Evolutionary conservation across 1,284 basidiomycete species (phyloP).

Genomic region (Pseudozyma hubeiensis): DNA sequence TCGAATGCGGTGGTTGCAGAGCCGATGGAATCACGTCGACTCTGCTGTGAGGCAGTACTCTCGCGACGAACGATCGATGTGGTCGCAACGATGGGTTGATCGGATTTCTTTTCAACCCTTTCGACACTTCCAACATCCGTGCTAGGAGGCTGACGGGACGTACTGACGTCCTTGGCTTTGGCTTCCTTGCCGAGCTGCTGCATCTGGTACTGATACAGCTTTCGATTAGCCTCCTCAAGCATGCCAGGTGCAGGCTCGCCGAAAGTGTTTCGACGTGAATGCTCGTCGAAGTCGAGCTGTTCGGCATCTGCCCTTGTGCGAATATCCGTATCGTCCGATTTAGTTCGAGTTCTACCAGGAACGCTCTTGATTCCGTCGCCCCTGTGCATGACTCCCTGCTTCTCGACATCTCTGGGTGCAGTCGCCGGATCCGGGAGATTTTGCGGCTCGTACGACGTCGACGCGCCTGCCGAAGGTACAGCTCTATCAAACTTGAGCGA

Average conservation of each 20-base stretch:
- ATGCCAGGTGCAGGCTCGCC: constrained; percentile 31
- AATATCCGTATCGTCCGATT: constrained; percentile 38
- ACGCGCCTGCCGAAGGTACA: constrained; percentile 14
- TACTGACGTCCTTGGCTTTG: constrained; percentile 16
- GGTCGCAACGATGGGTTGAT: neutral
- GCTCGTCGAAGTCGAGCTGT: constrained; percentile 12
- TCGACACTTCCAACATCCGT: neutral
- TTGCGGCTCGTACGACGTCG: constrained; percentile 5
- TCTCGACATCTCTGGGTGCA: neutral
- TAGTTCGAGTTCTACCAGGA: constrained; percentile 23
- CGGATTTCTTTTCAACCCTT: constrained; percentile 1
- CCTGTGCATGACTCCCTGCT: neutral
- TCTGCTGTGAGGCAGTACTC: constrained; percentile 31
- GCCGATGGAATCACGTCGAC: constrained; percentile 46
- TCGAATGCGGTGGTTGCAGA: constrained; percentile 55
- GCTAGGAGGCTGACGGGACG: constrained; percentile 14
- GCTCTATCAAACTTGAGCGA: constrained; percentile 28
- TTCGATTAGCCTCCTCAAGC: constrained; percentile 42
- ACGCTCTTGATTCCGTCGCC: constrained; percentile 15
- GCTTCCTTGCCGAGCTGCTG: constrained; percentile 32
- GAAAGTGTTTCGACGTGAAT: constrained; percentile 36
- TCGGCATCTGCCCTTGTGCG: constrained; percentile 15
- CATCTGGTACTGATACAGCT: constrained; percentile 37
- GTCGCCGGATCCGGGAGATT: neutral
- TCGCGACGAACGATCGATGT: constrained; percentile 17